Conservation (phyloP, 352 stramenopile genomes). For the Halophytophthora polymorphica region DNA sequence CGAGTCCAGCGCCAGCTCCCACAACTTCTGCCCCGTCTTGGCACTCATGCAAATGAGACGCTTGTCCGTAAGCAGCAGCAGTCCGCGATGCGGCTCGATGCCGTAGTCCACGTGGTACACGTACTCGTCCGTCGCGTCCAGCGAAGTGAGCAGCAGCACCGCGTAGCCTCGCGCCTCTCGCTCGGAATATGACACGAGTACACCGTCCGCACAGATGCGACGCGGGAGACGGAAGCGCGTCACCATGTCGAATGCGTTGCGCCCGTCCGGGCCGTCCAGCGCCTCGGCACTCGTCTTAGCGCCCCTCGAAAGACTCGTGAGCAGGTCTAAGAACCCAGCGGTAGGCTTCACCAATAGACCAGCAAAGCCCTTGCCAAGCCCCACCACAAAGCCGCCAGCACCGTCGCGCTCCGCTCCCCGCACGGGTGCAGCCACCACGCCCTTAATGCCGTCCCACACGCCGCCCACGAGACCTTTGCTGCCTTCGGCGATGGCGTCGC, state of each 20-base stretch:
- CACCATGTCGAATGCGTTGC: constrained; percentile 35
- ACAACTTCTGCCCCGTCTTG: constrained; percentile 72
- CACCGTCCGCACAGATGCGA: constrained; percentile 71
- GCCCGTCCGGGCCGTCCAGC: constrained; percentile 56
- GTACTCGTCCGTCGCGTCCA: constrained; percentile 82
- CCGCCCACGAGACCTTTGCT: constrained; percentile 75
- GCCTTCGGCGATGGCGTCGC: constrained; percentile 78
- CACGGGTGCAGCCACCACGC: constrained; percentile 72
- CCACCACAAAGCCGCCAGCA: constrained; percentile 77
- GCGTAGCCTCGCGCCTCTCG: constrained; percentile 72
- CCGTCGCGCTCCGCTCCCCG: constrained; percentile 73
- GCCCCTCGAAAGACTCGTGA: constrained; percentile 76
- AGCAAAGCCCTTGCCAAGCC: constrained; percentile 81
- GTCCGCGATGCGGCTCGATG: constrained; percentile 52
- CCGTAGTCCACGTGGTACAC: constrained; percentile 84
- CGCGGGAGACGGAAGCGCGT: constrained; percentile 71
- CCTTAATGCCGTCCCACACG: constrained; percentile 82
- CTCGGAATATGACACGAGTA: constrained; percentile 81
- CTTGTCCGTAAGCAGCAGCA: constrained; percentile 83
- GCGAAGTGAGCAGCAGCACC: constrained; percentile 67
- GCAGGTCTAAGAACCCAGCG: constrained; percentile 76
- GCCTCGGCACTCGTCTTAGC: constrained; percentile 81
- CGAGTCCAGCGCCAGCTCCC: constrained; percentile 81
- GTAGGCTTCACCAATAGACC: constrained; percentile 83
- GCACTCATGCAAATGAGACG: constrained; percentile 73